Evolutionary conservation across 139 green algal species (phyloP), one percentile per base, ranked within the genome.

Genomic region (Edaphochlamys debaryana): DNA sequence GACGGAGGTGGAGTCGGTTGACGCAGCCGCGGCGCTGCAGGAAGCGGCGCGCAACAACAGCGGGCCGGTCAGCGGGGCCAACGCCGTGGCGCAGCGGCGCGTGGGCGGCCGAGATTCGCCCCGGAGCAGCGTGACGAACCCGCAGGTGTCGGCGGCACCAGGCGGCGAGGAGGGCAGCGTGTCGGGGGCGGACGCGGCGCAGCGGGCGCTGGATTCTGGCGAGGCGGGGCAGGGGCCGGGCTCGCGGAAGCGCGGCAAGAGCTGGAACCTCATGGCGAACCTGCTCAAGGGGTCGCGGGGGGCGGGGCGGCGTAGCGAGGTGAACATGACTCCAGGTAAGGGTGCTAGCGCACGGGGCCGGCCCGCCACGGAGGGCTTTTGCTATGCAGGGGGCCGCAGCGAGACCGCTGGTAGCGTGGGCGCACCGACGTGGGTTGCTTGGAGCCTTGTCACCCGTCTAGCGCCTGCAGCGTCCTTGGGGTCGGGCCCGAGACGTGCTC

Each of bases 181-280:
- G 0, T 48, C 45, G 23, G 34, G 15, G 1, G 34, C 62, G 9
- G 76, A 73, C 45, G 45, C 62, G 17, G 20, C 75, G 54, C 27
- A 38, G 56, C 56, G 73, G 38, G 29, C 38, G 54, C 17, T 23
- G 38, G 73, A 80, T 5, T 38, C 37, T 30, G 8, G 34, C n/a
- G 75, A 72, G 17, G 36, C 40, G 38, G 27, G 19, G 37, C 38
- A 32, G 58, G 58, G 23, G 23, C 5, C 3, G 9, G 3, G 29
- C 5, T 6, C 42, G 22, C 76, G 76, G 7, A 84, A 76, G 50
- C 64, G 66, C 48, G 66, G 66, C 15, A 76, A 76, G 64, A 77
- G 66, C 66, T 84, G 78, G 78, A 76, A 30, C 66, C 67, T 84
- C 3, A 69, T 84, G 66, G 66, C 64, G 9, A 84, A 68, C 45